Base-by-base conservation (phyloP, 2,329 filamentous ascomycete species). In the Nannizziopsis barbatae region DNA sequence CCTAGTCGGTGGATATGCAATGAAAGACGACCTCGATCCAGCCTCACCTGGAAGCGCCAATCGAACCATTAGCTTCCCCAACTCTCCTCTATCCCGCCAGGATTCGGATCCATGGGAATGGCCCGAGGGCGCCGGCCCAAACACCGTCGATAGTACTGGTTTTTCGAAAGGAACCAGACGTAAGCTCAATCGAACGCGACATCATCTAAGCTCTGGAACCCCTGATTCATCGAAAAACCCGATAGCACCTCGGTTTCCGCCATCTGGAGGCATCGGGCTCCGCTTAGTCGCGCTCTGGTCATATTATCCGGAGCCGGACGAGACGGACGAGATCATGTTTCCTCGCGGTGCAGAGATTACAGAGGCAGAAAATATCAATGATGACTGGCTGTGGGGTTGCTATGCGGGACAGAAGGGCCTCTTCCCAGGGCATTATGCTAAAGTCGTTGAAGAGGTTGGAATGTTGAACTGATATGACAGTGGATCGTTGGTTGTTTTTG, bases 321-420 rank as follows among this genome's bases (percentile, higher is more conserved):
- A 64, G 9, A 53, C 58, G 11, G 85, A 95, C 61, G 90, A 96
- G 67, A 67, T 96, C 36, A 65, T 81, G 53, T 95, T 96, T 57
- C 90, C 90, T 0, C 81, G 80, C 44, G 81, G 84, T 8, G 88
- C 89, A 0, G 85, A 92, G 64, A 77, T 96, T 11, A 75, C 75
- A 5, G 90, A 96, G 68, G 79, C 84, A 33, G 83, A 90, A 62
- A 84, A 92, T 63, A 79, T 93, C 42, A 95, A 95, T 62, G 85
- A 83, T 14, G 88, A 95, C 63, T 96, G 89, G 89, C 88, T 77
- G 59, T 84, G 83, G 68, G 90, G 90, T 0, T 80, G 80, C 22
- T 95, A 94, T 71, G 88, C 87, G 68, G 88, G 87, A 0, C 71
- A 69, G 18, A 81, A 79, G 57, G 89, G 87, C 0, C 58, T 95